Base-by-base conservation (phyloP, 345 rosid species). In the Sisymbrium altissimum region DNA sequence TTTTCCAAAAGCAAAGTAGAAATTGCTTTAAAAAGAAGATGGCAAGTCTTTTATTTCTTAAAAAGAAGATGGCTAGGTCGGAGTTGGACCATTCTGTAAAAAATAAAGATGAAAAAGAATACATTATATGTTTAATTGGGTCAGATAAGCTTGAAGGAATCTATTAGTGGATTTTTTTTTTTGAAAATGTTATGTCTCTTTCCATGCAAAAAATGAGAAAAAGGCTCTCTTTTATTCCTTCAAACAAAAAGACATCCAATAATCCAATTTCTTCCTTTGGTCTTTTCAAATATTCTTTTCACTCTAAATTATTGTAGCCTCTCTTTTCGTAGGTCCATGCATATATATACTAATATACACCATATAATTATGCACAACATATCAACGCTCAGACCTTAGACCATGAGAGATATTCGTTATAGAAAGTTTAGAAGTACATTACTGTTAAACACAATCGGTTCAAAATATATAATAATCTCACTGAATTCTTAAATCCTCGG, bases 271-370 rank as follows among this genome's bases (percentile, higher is more conserved):
- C 50, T 66, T 48, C 53, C 72, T 66, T 74, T 74, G 78, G 67
- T 66, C 72, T 74, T 66, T 74, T 66, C 78, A 74, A 38, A 58
- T 74, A 58, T 74, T 74, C 60, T 66, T 74, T 39, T 58, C 23
- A 58, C 9, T 50, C 78, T 46, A 48, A 58, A 74, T 66, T 57
- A 66, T 66, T 48, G 15, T 25, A 25, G 7, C 10, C 67, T 66
- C 44, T 66, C 45, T 62, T 56, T 46, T 27, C 32, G 59, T 66
- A 57, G 78, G 66, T 40, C 61, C 72, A 29, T 67, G 62, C 63
- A 27, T 44, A 40, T 18, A 68, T 19, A 3, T 35, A 18, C 21
- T n/a, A n/a, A n/a, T n/a, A 8, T 8, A 23, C 33, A 12, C 15
- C 33, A 25, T 52, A 13, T 23, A 1, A 10, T 11, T 11, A 10